Evolutionary conservation across 768 basidiomycete species (phyloP), one percentile per base, ranked within the genome.

Genomic region (Mycena crocata): DNA sequence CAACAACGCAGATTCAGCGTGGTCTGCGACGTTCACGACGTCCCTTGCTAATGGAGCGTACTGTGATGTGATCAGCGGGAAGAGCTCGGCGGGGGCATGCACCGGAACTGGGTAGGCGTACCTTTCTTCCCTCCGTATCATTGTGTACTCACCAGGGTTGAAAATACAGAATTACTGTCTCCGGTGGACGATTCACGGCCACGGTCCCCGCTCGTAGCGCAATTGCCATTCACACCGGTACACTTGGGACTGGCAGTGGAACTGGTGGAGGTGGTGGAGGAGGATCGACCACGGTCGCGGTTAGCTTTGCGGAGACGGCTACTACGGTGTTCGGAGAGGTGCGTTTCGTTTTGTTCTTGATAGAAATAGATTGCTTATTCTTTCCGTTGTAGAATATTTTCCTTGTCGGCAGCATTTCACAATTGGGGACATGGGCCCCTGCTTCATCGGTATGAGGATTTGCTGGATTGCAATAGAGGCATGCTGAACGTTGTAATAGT

Each of bases 51-150:
- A 76, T 26, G 90, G 89, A 0, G 74, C 76, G 5, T 92, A 91
- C 70, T 92, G 91, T 76, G 87, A 93, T 73, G 87, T 91, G 23
- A 80, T 90, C 35, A 84, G 81, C 52, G 90, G 90, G 13, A 73
- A 69, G 34, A 79, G 75, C 31, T 75, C 75, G 0, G 67, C 63
- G 1, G 84, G 84, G 1, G 58, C 70, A 1, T 92, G 91, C 74
- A 82, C 85, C 0, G 89, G 89, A 0, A 63, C 77, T 32, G 74
- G 78, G 89, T 91, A 68, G 57, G 85, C 28, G 15, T 48, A 15
- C 17, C 6, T 13, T 21, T 13, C n/a, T n/a, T n/a, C n/a, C n/a
- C n/a, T n/a, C n/a, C n/a, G n/a, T n/a, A n/a, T n/a, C n/a, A n/a
- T n/a, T n/a, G n/a, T n/a, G n/a, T n/a, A n/a, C n/a, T n/a, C 24